phyloP scores from a whole-genome alignment of 768 basidiomycete species.

The Hirschioporus abietinus region DNA sequence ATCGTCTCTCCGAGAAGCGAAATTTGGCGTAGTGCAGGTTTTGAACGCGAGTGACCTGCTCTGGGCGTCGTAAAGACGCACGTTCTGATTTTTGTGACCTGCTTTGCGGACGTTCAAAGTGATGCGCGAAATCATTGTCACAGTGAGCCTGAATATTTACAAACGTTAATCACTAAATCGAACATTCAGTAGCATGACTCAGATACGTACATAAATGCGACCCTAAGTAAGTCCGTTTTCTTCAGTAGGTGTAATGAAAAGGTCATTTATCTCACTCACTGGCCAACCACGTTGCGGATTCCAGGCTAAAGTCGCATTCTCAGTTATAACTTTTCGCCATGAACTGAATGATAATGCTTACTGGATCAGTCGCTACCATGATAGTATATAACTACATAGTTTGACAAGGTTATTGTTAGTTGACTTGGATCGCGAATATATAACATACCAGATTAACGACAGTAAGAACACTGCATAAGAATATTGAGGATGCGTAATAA shows the following conservation, averaged over 20 bases:
- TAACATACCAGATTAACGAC: constrained; percentile 7
- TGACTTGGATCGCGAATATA: constrained; percentile 6
- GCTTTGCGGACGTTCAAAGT: constrained; percentile 42
- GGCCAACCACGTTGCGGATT: constrained; percentile 32
- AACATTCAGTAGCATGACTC: not conserved
- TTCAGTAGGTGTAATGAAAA: constrained; percentile 15
- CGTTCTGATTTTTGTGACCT: not conserved
- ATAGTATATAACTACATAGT: constrained; percentile 32
- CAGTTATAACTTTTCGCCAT: not conserved
- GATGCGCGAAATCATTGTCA: constrained; percentile 66
- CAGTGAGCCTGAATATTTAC: constrained; percentile 24
- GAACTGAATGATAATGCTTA: not conserved
- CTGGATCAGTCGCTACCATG: constrained; percentile 29
- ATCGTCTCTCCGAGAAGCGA: not conserved
- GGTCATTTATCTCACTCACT: constrained; percentile 18
- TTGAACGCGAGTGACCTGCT: not conserved
- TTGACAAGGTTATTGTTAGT: constrained; percentile 30
- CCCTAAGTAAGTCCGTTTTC: constrained; percentile 35
- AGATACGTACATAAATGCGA: not conserved
- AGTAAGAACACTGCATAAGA: not conserved
- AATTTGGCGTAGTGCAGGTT: not conserved
- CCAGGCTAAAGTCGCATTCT: constrained; percentile 9
- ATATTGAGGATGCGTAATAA: not conserved
- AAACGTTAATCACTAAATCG: not conserved
- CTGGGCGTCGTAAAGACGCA: not conserved